Evolutionary conservation across 768 basidiomycete species (phyloP).

Genomic region (Tricholoma sp.): DNA sequence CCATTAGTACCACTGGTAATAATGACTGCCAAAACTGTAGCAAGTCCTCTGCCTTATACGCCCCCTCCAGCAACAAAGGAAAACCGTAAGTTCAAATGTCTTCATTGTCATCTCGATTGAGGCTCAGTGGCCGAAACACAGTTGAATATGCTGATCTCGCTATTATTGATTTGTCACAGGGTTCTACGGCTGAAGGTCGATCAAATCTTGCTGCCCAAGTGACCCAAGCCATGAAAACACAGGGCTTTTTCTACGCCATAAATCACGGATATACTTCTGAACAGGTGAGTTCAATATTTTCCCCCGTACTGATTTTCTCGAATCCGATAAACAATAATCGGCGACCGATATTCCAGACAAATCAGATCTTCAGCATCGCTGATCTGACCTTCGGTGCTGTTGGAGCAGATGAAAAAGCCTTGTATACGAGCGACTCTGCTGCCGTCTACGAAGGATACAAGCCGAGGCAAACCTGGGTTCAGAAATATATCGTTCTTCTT

Average conservation of each 20-base stretch:
- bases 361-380: constrained; percentile 40
- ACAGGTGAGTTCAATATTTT: constrained; percentile 29
- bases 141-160: constrained; percentile 43
- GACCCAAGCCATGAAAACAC: constrained; percentile 36
- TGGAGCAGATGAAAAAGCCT: constrained; percentile 30
- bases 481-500: neutral
- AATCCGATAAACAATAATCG: neutral
- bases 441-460: constrained; percentile 39
- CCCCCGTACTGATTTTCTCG: no score
- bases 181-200: constrained; percentile 31
- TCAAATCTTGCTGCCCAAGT: constrained; percentile 33
- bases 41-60: neutral
- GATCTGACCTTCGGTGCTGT: constrained; percentile 35
- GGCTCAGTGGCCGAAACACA: neutral
- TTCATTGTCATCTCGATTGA: neutral
- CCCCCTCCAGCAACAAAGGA: constrained; percentile 12
- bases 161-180: constrained; percentile 44
- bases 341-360: constrained; percentile 28
- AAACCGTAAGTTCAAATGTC: neutral
- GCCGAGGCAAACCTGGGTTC: constrained; percentile 10
- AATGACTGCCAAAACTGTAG: neutral
- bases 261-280: constrained; percentile 39
- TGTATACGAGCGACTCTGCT: constrained; percentile 29
- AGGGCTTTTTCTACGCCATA: constrained; percentile 44
- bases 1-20: no score